Evolutionary conservation across 106 monocot species (phyloP).

Genomic region (Apostasia shenzhenica): DNA sequence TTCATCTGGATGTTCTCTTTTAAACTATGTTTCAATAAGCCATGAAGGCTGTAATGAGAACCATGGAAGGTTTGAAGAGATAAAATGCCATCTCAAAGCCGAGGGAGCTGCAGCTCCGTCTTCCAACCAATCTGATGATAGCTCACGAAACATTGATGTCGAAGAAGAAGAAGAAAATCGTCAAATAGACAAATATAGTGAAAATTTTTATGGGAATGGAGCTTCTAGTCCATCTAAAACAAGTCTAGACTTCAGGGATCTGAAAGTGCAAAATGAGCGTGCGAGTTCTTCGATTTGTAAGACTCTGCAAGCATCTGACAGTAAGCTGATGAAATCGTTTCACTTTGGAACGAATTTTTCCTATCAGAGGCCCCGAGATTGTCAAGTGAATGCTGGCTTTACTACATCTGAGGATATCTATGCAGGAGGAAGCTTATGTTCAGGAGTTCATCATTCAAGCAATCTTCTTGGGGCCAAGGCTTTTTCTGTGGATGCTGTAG

Average conservation of each 20-base stretch:
- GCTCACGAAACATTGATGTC: neutral
- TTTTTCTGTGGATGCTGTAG: neutral
- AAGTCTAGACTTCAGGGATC: neutral
- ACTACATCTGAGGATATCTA: neutral
- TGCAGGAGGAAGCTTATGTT: neutral
- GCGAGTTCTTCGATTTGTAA: neutral
- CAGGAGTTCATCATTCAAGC: neutral
- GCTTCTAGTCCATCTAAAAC: neutral
- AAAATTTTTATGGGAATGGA: neutral
- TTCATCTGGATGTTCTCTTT: neutral
- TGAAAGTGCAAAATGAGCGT: neutral
- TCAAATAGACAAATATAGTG: neutral
- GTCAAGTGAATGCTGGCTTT: neutral
- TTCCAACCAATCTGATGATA: neutral
- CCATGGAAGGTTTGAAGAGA: constrained; percentile 13
- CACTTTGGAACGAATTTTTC: constrained; percentile 10
- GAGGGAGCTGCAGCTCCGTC: neutral
- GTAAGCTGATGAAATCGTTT: neutral
- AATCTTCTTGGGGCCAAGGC: neutral
- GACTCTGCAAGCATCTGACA: neutral
- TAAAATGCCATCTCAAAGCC: neutral
- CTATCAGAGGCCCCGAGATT: neutral
- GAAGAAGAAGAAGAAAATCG: neutral
- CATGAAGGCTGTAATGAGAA: neutral
- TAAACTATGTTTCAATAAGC: neutral